Percentiles rank a stretch among this genome's conserved stretches.
Conservation (phyloP, 371 early-diverging fungal species). For the Lichtheimia corymbifera region DNA sequence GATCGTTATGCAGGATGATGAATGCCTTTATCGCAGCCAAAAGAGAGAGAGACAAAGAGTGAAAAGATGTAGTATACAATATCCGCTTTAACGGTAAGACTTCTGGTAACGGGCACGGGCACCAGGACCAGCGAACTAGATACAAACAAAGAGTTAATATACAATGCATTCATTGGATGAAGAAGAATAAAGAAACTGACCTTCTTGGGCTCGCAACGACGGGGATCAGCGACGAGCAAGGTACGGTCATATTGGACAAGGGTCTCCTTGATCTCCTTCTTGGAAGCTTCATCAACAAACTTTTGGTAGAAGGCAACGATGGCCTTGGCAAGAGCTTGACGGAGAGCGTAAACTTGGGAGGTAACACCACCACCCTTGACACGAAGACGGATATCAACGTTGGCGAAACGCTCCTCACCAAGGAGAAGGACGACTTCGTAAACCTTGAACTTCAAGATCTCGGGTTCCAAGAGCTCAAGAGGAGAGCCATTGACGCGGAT, state of each 20-base stretch:
- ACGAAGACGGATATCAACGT: constrained; percentile 97
- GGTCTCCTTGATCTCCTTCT: constrained; percentile 98
- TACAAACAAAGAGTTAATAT: neutral
- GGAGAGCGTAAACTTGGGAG: constrained; percentile 98
- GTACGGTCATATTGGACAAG: constrained; percentile 98
- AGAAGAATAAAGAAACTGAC: constrained; percentile 11
- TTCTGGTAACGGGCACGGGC: constrained; percentile 99
- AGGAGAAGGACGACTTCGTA: constrained; percentile 98
- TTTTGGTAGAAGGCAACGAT: constrained; percentile 99
- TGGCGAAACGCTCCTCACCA: constrained; percentile 95
- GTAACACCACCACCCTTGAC: constrained; percentile 98
- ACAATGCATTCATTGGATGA: neutral
- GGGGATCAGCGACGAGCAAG: constrained; percentile 99
- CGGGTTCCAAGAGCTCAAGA: constrained; percentile 94
- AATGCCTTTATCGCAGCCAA: constrained; percentile 6
- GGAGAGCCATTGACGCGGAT: constrained; percentile 99
- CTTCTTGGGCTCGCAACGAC: constrained; percentile 99
- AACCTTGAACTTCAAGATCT: constrained; percentile 97
- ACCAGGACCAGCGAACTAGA: constrained; percentile 98
- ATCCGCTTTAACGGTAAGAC: constrained; percentile 86
- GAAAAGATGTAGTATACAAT: constrained; percentile 2
- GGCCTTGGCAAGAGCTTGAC: constrained; percentile 99
- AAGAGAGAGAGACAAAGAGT: constrained; percentile 5
- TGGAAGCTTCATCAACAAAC: constrained; percentile 98
- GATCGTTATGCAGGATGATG: too few relatives aligned